Conservation (phyloP, 768 basidiomycete species). For the Mycena filopes region DNA sequence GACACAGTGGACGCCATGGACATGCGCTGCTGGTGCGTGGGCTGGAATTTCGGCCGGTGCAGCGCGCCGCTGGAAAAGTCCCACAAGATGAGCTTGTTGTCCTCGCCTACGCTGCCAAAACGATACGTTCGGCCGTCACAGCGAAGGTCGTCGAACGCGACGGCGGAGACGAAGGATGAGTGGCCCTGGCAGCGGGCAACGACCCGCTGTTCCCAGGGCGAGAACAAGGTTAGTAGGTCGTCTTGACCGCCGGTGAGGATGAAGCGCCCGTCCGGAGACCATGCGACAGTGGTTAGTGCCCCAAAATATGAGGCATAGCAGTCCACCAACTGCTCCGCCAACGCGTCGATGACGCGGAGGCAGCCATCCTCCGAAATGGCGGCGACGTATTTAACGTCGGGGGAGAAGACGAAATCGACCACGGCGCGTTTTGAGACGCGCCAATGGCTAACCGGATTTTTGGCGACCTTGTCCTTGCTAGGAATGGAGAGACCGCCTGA, state of each 20-base stretch:
- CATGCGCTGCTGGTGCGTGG: conserved; percentile 75
- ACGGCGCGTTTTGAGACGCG: conserved; percentile 76
- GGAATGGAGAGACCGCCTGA: conserved; percentile 46
- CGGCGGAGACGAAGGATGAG: conserved; percentile 89
- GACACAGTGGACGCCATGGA: conserved; percentile 86
- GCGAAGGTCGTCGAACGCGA: conserved; percentile 90
- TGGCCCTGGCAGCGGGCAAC: conserved; percentile 98
- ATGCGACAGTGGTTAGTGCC: conserved; percentile 86
- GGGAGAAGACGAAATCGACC: conserved; percentile 94
- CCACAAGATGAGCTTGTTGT: conserved; percentile 97
- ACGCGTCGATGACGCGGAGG: conserved; percentile 87
- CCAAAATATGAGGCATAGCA: conserved; percentile 97
- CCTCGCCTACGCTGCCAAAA: conserved; percentile 96
- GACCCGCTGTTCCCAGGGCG: conserved; percentile 93
- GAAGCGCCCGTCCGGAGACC: conserved; percentile 96
- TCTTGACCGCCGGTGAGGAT: conserved; percentile 98
- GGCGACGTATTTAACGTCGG: conserved; percentile 91
- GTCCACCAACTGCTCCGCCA: conserved; percentile 94
- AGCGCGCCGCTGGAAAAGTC: conserved; percentile 92
- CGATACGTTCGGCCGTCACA: conserved; percentile 93
- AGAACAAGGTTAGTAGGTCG: conserved; percentile 93
- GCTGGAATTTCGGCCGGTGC: conserved; percentile 84
- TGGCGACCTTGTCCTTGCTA: conserved; percentile 75
- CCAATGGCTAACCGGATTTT: conserved; percentile 95
- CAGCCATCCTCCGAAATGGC: conserved; percentile 94